Evolutionary conservation across 805 yeast species (phyloP), one percentile per base, ranked within the genome.

Genomic region (Sugiyamaella mastotermitis): DNA sequence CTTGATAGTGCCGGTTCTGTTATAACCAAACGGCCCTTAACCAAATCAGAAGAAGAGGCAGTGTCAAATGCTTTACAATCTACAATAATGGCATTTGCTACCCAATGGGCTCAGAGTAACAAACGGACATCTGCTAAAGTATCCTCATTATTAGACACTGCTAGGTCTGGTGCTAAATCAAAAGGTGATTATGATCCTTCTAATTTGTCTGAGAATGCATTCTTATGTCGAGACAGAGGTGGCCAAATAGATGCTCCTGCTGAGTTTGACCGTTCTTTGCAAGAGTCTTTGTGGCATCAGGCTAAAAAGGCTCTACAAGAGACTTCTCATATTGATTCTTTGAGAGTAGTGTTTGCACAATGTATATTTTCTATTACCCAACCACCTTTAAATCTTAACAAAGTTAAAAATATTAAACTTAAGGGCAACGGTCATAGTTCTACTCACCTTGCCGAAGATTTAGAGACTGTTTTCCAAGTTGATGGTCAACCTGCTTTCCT

Each of bases 41-140:
- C n/a, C n/a, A n/a, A n/a, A n/a, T n/a, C n/a, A n/a, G n/a, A n/a
- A n/a, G n/a, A n/a, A n/a, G n/a, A n/a, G n/a, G n/a, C n/a, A n/a
- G n/a, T n/a, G n/a, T n/a, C n/a, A n/a, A n/a, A n/a, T n/a, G n/a
- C 34, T 5, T 18, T 31, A 14, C 34, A 31, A 17, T 8, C 21
- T 4, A 16, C 14, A 10, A 31, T 31, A 14, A 31, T 31, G 34
- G 28, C 34, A 31, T 31, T 31, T 19, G 34, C 34, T 3, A 19
- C 34, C 21, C 34, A 31, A 18, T 31, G 34, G 34, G 34, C 34
- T 31, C 34, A 31, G 10, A n/a, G n/a, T n/a, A n/a, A n/a, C n/a
- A n/a, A n/a, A n/a, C n/a, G n/a, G n/a, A n/a, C n/a, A n/a, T n/a
- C n/a, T n/a, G n/a, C n/a, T n/a, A n/a, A n/a, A n/a, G n/a, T n/a